These are phyloP conservation scores for Podospora conica DNA, from an alignment of 495 filamentous ascomycete species.

Conservation along the genomic window DNA sequence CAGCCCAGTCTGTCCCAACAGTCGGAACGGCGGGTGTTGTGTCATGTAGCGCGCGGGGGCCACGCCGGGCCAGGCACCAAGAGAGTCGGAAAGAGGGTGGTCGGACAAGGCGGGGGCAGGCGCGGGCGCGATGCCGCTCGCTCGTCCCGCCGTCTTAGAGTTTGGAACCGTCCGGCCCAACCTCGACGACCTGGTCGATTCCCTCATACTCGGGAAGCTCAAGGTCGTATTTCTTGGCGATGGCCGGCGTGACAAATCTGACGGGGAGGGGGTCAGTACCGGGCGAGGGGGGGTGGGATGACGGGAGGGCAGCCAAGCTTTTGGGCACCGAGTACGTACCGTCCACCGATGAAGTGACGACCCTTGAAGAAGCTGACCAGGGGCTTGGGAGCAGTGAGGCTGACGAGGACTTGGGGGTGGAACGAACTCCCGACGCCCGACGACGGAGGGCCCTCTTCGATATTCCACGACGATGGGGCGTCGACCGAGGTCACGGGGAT, in stretches of 20 bases:
- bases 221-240: slow-evolving; percentile 82
- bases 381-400: slow-evolving; percentile 93
- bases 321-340: slow-evolving; percentile 38
- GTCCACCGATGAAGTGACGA: slow-evolving; percentile 81
- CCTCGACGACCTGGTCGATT: slow-evolving; percentile 82
- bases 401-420: slow-evolving; percentile 70
- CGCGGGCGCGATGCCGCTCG: background rate
- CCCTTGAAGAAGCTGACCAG: slow-evolving; percentile 76
- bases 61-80: background rate
- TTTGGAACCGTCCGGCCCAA: slow-evolving; percentile 53
- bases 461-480: slow-evolving; percentile 89
- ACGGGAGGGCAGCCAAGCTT: background rate
- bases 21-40: slow-evolving; percentile 39
- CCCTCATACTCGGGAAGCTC: slow-evolving; percentile 80
- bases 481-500: slow-evolving; percentile 84
- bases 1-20: slow-evolving; percentile 45
- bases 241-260: slow-evolving; percentile 72
- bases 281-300: background rate
- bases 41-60: slow-evolving; percentile 32
- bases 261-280: background rate
- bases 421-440: slow-evolving; percentile 74
- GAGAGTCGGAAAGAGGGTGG: slow-evolving; percentile 5
- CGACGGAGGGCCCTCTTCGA: slow-evolving; percentile 74
- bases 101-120: background rate
- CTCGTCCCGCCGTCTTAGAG: slow-evolving; percentile 33